Evolutionary conservation across 1,284 basidiomycete species (phyloP).

Genomic region (Apiotrichum sp.): DNA sequence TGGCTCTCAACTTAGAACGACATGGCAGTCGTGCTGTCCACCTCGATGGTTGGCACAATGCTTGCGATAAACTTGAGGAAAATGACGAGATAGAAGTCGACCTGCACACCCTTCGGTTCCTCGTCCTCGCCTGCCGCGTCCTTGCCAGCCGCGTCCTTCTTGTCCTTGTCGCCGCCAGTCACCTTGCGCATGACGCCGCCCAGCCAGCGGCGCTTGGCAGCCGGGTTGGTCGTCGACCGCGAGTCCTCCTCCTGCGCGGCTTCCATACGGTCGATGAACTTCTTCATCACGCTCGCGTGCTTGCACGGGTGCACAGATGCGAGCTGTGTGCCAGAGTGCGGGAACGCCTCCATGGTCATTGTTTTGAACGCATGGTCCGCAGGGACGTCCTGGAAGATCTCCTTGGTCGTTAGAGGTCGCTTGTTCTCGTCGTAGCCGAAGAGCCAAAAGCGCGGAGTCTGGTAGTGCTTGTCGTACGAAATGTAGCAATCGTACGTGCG

Average conservation of each 20-base stretch:
- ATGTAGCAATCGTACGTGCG: conserved; percentile 99
- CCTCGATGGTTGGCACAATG: conserved; percentile 76
- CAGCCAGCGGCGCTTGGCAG: conserved; percentile 69
- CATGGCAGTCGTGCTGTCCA: conserved; percentile 26
- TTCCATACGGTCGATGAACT: conserved; percentile 98
- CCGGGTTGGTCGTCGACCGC: conserved; percentile 16
- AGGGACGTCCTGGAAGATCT: conserved; percentile 96
- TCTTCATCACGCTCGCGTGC: conserved; percentile 99
- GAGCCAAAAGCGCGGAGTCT: conserved; percentile 91
- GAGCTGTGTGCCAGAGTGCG: conserved; percentile 76
- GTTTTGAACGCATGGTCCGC: conserved; percentile 98
- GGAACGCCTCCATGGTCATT: conserved; percentile 97
- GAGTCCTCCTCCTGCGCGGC: conserved; percentile 57
- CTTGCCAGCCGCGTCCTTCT: conserved; percentile 51
- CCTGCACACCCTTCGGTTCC: conserved; percentile 76
- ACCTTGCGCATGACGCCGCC: conserved; percentile 64
- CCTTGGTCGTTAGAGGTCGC: conserved; percentile 72
- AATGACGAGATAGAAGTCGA: conserved; percentile 91
- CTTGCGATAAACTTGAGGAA: conserved; percentile 93
- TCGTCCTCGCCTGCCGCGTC: conserved; percentile 54
- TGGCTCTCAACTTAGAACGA: conserved; percentile 7
- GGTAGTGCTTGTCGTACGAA: conserved; percentile 97
- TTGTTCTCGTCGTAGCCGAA: conserved; percentile 94
- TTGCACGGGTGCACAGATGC: conserved; percentile 97
- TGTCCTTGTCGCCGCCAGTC: conserved; percentile 50